phyloP scores from a whole-genome alignment of 2,329 filamentous ascomycete genomes.

The Fusarium metavorans region DNA sequence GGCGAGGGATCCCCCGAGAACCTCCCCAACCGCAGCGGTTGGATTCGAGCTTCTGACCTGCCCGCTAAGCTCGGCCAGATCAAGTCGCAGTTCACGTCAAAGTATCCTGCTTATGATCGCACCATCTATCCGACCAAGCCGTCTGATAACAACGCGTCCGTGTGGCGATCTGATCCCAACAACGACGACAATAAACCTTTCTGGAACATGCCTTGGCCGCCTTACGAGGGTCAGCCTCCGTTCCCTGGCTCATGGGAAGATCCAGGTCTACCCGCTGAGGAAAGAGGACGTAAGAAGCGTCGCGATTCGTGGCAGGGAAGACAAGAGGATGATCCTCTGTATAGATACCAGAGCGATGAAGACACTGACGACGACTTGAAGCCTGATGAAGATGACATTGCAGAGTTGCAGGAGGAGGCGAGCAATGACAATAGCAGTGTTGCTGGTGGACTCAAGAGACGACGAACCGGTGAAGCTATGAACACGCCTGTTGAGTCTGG shows the following conservation, averaged over 20 bases:
- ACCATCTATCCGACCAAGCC: constrained; percentile 46
- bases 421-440: neutral
- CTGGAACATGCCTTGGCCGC: constrained; percentile 47
- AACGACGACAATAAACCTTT: constrained; percentile 42
- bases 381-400: constrained; percentile 34
- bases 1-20: constrained; percentile 21
- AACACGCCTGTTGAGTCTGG: neutral
- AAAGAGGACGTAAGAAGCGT: neutral
- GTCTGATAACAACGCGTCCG: constrained; percentile 22
- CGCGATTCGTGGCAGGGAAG: neutral
- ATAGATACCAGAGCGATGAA: constrained; percentile 30
- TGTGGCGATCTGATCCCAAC: constrained; percentile 50
- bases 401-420: constrained; percentile 12
- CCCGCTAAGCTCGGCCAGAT: constrained; percentile 29
- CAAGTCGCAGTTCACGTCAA: constrained; percentile 39
- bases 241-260: constrained; percentile 39
- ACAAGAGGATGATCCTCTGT: constrained; percentile 26
- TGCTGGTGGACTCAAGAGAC: constrained; percentile 1
- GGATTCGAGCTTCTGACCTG: constrained; percentile 41
- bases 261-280: constrained; percentile 20
- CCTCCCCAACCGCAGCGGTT: constrained; percentile 51
- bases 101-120: constrained; percentile 43
- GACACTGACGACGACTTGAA: constrained; percentile 38
- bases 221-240: constrained; percentile 35
- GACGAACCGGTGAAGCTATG: neutral